Conservation (phyloP, 108 stramenopile species). For the Cyclostephanos invisitatus region DNA sequence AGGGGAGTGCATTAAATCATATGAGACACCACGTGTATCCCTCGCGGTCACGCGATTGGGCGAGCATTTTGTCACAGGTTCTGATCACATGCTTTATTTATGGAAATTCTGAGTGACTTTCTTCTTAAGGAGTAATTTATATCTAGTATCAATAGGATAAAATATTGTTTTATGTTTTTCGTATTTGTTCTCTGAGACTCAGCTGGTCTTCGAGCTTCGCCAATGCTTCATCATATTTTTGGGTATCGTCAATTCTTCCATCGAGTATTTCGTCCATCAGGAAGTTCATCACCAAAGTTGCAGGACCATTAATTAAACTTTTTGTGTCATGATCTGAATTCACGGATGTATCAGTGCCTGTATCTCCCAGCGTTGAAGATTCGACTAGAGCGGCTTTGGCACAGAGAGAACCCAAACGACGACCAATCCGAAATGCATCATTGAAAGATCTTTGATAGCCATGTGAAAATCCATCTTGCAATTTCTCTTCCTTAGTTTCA, state of each 20-base stretch:
- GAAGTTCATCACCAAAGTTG: conserved; percentile 25
- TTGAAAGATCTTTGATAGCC: conserved; percentile 67
- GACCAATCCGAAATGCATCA: conserved; percentile 54
- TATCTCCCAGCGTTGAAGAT: conserved; percentile 6
- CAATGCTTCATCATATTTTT: conserved; percentile 18
- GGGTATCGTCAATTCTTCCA: conserved; percentile 14
- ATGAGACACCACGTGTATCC: conserved; percentile 37
- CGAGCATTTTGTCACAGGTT: conserved; percentile 36
- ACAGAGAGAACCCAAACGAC: conserved; percentile 50
- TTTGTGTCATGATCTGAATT: conserved; percentile 6
- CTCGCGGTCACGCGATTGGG: conserved; percentile 32
- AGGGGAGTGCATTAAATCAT: conserved; percentile 30
- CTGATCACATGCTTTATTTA: conserved; percentile 31
- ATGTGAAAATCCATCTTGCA: conserved; percentile 80
- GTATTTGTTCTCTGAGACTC: background rate
- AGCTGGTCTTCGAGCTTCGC: conserved; percentile 19
- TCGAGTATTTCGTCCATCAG: conserved; percentile 36
- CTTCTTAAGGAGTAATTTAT: too few relatives aligned
- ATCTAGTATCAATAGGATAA: background rate
- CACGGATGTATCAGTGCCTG: background rate
- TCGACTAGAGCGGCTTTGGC: conserved; percentile 14
- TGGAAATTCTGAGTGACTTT: conserved; percentile 21
- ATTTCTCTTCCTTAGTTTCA: conserved; percentile 55
- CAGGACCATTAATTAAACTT: conserved; percentile 16
- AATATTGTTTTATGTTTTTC: background rate